A percentile compares a stretch with the other conserved stretches of the same genome.
Conservation (phyloP, 2,329 filamentous ascomycete genomes). For the Leptographium wingfieldii region DNA sequence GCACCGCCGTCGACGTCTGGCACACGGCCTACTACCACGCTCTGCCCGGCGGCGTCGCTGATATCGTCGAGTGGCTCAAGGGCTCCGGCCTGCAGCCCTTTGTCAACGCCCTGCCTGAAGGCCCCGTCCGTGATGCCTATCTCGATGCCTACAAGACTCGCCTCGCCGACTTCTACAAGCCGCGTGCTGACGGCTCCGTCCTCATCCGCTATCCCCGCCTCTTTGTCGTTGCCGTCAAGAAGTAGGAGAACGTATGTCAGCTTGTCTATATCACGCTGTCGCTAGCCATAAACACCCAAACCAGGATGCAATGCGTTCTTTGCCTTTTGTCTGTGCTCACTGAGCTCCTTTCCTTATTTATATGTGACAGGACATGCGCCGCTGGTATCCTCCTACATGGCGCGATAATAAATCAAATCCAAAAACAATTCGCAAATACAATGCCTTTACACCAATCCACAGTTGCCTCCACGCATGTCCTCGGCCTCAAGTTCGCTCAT, state of each 20-base stretch:
- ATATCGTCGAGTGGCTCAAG: slow-evolving; percentile 47
- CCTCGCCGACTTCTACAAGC: slow-evolving; percentile 30
- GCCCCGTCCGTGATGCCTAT: slow-evolving; percentile 28
- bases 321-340: neutral
- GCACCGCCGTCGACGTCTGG: slow-evolving; percentile 36
- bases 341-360: neutral
- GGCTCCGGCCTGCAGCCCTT: slow-evolving; percentile 44
- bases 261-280: neutral
- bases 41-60: slow-evolving; percentile 30
- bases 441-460: neutral
- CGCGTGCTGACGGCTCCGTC: slow-evolving; percentile 37
- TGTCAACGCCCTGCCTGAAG: slow-evolving; percentile 29
- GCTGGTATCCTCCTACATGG: slow-evolving; percentile 2
- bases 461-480: neutral
- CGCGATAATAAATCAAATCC: neutral
- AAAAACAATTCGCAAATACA: neutral
- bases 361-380: slow-evolving; percentile 1
- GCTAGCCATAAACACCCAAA: too few species aligned
- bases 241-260: neutral
- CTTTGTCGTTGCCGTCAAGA: slow-evolving; percentile 35
- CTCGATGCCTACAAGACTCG: slow-evolving; percentile 31
- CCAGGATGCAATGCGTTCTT: neutral
- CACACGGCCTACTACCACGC: slow-evolving; percentile 40
- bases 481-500: neutral
- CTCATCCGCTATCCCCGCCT: slow-evolving; percentile 42